These are phyloP conservation scores for Jasminum sambac DNA, from an alignment of 257 asterid genomes.

Conservation along the genomic window DNA sequence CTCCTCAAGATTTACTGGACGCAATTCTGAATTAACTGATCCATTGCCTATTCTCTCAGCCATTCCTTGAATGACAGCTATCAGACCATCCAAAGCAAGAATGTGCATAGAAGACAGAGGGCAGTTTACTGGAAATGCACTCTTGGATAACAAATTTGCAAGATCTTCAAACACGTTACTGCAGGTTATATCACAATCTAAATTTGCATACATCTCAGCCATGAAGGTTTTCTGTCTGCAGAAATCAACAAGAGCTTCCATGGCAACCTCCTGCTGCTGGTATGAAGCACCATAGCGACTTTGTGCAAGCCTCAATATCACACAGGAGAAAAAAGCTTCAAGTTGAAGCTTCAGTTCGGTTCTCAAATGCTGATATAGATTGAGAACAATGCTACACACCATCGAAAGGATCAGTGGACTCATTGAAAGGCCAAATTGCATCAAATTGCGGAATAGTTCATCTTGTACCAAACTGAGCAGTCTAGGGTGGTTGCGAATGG, in stretches of 20 bases:
- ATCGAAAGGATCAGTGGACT: constrained; percentile 95
- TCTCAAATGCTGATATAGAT: constrained; percentile 91
- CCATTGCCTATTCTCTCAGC: constrained; percentile 97
- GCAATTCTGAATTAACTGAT: constrained; percentile 52
- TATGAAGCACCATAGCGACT: constrained; percentile 87
- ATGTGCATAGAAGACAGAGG: constrained; percentile 95
- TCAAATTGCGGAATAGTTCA: constrained; percentile 76
- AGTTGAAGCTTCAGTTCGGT: constrained; percentile 76
- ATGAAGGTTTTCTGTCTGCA: constrained; percentile 90
- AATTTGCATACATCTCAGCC: constrained; percentile 92
- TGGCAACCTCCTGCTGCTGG: constrained; percentile 98
- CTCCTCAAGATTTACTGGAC: constrained; percentile 58
- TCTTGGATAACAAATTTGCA: constrained; percentile 84
- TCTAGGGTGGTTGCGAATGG: constrained; percentile 70
- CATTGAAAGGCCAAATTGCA: constrained; percentile 93
- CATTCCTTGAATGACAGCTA: constrained; percentile 99
- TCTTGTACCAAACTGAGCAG: constrained; percentile 81
- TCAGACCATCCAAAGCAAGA: constrained; percentile 97
- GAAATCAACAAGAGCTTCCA: constrained; percentile 98
- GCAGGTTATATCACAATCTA: constrained; percentile 96
- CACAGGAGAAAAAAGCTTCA: constrained; percentile 85
- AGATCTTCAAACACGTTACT: constrained; percentile 94
- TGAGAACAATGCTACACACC: constrained; percentile 89
- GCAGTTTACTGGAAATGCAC: constrained; percentile 95
- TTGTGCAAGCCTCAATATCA: constrained; percentile 87